A percentile compares a stretch with the other conserved stretches of the same genome.
These are phyloP conservation scores for Hamamelis virginiana DNA, from an alignment of 164 flowering plant species.

Conservation along the genomic window DNA sequence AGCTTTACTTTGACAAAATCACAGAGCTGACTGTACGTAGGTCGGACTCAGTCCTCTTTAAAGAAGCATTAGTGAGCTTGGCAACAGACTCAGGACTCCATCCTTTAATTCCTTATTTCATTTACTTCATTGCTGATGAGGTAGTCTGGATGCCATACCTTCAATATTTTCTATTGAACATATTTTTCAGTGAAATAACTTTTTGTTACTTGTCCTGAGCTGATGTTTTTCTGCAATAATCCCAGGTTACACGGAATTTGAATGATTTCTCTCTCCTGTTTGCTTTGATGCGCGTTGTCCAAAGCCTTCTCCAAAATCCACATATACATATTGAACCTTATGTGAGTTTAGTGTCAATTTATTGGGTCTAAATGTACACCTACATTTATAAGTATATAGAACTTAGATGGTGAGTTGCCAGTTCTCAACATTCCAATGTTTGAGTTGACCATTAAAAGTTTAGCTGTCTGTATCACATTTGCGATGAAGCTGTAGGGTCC, in stretches of 20 bases:
- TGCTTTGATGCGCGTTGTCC: slow-evolving; percentile 68
- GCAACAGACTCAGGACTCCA: slow-evolving; percentile 81
- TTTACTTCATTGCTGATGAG: slow-evolving; percentile 68
- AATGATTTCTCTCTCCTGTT: slow-evolving; percentile 44
- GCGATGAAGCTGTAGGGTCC: too few species aligned
- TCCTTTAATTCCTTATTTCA: slow-evolving; percentile 73
- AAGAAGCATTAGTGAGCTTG: slow-evolving; percentile 56
- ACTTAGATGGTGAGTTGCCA: neutral
- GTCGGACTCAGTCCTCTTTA: slow-evolving; percentile 54
- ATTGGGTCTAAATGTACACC: neutral
- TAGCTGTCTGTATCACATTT: too few species aligned
- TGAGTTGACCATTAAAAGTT: neutral
- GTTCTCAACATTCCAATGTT: neutral
- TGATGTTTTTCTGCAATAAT: slow-evolving; percentile 3
- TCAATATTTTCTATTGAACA: neutral
- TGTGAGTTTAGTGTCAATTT: slow-evolving; percentile 43
- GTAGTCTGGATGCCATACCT: slow-evolving; percentile 25
- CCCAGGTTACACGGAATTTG: slow-evolving; percentile 59
- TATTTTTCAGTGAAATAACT: neutral
- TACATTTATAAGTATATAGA: neutral
- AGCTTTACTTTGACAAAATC: slow-evolving; percentile 76
- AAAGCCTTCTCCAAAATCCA: slow-evolving; percentile 69
- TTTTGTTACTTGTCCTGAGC: neutral
- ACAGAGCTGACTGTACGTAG: slow-evolving; percentile 53
- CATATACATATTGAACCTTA: slow-evolving; percentile 78